These are phyloP conservation scores for Alnus glutinosa DNA, from an alignment of 306 rosid species.

Conservation along the genomic window DNA sequence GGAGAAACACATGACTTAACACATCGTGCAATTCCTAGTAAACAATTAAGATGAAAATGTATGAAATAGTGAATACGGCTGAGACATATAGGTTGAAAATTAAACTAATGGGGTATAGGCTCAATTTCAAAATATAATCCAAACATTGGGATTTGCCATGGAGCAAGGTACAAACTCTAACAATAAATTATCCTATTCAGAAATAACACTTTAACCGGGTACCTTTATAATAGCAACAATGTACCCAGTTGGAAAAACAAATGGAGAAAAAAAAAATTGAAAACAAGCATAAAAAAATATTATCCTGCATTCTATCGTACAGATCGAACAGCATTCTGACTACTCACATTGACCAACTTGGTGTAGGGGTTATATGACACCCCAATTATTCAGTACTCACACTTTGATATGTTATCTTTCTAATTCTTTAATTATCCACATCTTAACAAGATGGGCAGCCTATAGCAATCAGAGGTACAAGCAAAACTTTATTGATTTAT, in stretches of 20 bases:
- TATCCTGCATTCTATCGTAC: not conserved
- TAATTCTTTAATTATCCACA: not conserved
- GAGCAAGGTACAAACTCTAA: not conserved
- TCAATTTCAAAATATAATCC: not conserved
- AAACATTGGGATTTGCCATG: not conserved
- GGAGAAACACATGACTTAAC: conserved; percentile 20
- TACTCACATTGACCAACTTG: not conserved
- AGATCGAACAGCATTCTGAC: not conserved
- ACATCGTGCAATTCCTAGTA: not conserved
- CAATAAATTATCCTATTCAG: not conserved
- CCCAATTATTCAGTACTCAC: not conserved
- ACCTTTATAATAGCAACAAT: not conserved
- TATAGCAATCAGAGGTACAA: not conserved
- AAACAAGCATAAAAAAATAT: not conserved
- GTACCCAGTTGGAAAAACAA: not conserved
- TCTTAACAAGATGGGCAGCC: not conserved
- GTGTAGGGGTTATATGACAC: not conserved
- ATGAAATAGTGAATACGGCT: not conserved
- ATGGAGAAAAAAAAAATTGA: not conserved
- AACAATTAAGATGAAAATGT: not conserved
- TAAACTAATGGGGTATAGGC: not conserved
- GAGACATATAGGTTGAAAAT: not conserved
- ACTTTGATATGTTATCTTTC: not conserved
- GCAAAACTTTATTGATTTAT: not conserved
- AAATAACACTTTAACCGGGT: not conserved